These are phyloP conservation scores for Boletus bicolor DNA, from an alignment of 768 basidiomycete genomes.

Conservation along the genomic window DNA sequence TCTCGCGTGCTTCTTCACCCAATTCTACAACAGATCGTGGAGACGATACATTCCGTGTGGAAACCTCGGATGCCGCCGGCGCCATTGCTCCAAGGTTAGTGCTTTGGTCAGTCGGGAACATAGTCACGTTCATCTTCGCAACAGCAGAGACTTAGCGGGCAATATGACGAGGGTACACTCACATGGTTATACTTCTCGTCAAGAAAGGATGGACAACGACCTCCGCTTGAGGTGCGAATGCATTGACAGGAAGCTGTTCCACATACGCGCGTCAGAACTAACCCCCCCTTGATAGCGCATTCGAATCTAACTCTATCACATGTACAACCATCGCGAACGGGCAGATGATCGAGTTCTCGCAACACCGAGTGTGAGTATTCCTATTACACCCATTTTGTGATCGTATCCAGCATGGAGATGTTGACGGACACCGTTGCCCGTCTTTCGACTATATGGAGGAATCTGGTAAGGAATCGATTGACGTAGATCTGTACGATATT, in stretches of 20 bases:
- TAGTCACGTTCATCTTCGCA: too few species aligned
- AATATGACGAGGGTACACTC: neutral
- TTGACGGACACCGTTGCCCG: conserved; percentile 1
- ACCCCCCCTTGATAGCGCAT: neutral
- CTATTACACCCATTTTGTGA: neutral
- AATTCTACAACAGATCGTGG: too few species aligned
- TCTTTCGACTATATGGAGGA: conserved; percentile 6
- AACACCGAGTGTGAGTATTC: conserved; percentile 1
- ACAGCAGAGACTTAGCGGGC: too few species aligned
- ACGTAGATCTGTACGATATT: conserved; percentile 4
- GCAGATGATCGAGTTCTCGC: neutral
- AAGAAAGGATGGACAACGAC: neutral
- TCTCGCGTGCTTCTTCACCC: too few species aligned
- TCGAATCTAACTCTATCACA: neutral
- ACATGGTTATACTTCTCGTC: neutral
- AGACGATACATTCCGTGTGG: too few species aligned
- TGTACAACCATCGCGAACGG: neutral
- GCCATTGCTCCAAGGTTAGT: too few species aligned
- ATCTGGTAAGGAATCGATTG: neutral
- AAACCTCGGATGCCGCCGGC: too few species aligned
- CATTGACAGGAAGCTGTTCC: neutral
- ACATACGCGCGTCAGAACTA: neutral
- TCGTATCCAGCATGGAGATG: neutral
- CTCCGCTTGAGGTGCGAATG: neutral
- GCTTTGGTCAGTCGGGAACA: too few species aligned